Evolutionary conservation across 495 filamentous ascomycete genomes (phyloP), one percentile per base, ranked within the genome.

Genomic region (Darksidea phi): DNA sequence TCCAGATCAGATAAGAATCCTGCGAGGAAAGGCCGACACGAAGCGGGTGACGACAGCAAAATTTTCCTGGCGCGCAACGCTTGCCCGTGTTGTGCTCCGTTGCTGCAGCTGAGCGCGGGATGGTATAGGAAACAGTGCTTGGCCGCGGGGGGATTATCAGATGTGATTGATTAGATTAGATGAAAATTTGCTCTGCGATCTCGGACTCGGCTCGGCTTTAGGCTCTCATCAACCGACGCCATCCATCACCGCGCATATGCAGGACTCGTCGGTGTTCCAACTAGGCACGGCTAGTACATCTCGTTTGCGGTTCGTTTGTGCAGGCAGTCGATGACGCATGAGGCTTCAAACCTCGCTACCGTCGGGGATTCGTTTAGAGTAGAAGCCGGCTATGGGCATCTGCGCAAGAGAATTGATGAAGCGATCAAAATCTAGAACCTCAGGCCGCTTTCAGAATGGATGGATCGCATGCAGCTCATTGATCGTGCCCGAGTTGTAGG

Each of bases 181-280:
- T 49, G 46, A 49, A 21, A 49, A 28, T 49, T 21, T n/a, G 18
- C 41, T n/a, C n/a, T 43, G 28, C 41, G 18, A 43, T 13, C 41
- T 43, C 41, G 41, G 41, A 43, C 3, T 15, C 15, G 3, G 3
- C 41, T 43, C 41, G 41, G 41, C 13, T 43, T 43, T 43, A 20
- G 41, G 5, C 15, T 43, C 41, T 43, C 15, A 43, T 43, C 18
- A 20, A 43, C 41, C 18, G 41, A 43, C 18, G 13, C 18, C 18
- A 20, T n/a, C 15, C 41, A 20, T 15, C 18, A 43, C 18, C 41
- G 41, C 18, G 41, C 18, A 43, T n/a, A 43, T 15, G 41, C 41
- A 43, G 41, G 41, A 13, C 41, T 43, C 41, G 13, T 15, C 41
- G 41, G 41, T 43, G 15, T 13, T n/a, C 41, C 41, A n/a, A 13